Percentiles rank a stretch among this genome's conserved stretches.
phyloP scores from a whole-genome alignment of 305 asterid species.

The Fraxinus paxiana region DNA sequence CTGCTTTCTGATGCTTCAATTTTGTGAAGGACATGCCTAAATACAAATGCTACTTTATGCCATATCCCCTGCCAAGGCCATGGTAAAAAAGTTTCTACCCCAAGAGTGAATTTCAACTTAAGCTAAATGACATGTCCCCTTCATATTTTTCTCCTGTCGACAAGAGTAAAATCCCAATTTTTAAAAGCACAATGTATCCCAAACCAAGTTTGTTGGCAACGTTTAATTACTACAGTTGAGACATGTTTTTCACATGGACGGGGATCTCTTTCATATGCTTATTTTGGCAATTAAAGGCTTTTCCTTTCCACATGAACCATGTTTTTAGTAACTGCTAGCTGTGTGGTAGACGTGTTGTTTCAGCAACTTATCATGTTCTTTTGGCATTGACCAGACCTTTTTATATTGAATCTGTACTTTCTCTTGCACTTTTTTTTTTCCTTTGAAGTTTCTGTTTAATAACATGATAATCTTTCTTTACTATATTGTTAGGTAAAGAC shows the following conservation, averaged over 20 bases:
- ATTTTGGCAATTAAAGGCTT: not conserved
- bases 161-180: not conserved
- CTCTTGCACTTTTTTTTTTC: not conserved
- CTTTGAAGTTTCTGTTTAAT: slow-evolving; percentile 1
- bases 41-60: not conserved
- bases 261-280: not conserved
- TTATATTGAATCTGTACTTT: slow-evolving; percentile 13
- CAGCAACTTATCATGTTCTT: slow-evolving; percentile 17
- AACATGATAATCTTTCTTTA: slow-evolving; percentile 20
- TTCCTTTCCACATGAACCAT: not conserved
- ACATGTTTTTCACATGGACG: not conserved
- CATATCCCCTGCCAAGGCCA: not conserved
- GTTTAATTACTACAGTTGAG: not conserved
- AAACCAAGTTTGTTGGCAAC: not conserved
- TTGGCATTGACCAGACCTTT: not conserved
- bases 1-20: not conserved
- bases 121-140: not conserved
- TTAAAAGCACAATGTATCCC: not conserved
- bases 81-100: not conserved
- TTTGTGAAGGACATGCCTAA: not conserved
- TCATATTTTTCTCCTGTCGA: not conserved
- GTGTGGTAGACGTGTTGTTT: slow-evolving; percentile 10
- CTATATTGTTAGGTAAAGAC: slow-evolving; percentile 38
- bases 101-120: not conserved
- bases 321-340: not conserved